Conservation (phyloP, 768 basidiomycete genomes). For the Boletus fagicola region DNA sequence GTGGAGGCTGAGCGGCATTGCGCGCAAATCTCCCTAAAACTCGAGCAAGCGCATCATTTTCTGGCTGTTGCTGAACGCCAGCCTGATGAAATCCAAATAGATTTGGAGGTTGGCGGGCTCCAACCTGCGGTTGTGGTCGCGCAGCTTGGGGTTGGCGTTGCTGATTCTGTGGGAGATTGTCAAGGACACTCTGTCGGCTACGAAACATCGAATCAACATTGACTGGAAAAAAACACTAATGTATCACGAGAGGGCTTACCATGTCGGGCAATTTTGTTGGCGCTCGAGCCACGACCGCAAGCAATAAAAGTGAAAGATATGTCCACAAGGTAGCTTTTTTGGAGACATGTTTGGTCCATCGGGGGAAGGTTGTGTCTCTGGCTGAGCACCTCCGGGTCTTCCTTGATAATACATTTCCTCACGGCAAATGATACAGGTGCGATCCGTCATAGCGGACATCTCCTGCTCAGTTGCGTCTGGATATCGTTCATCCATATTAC, state of each 20-base stretch:
- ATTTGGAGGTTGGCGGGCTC: slow-evolving; percentile 34
- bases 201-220: slow-evolving; percentile 3
- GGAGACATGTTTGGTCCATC: slow-evolving; percentile 93
- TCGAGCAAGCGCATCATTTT: slow-evolving; percentile 39
- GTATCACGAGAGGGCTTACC: slow-evolving; percentile 50
- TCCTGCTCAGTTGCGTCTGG: slow-evolving; percentile 90
- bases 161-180: slow-evolving; percentile 40
- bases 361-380: slow-evolving; percentile 23
- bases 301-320: slow-evolving; percentile 98
- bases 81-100: slow-evolving; percentile 27
- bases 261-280: slow-evolving; percentile 98
- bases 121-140: slow-evolving; percentile 28
- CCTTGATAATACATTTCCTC: slow-evolving; percentile 79
- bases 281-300: slow-evolving; percentile 96
- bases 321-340: slow-evolving; percentile 95
- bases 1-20: slow-evolving; percentile 45
- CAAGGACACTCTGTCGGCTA: slow-evolving; percentile 78
- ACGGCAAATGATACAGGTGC: slow-evolving; percentile 96
- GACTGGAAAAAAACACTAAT: not conserved
- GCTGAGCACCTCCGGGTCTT: slow-evolving; percentile 24
- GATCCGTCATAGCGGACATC: slow-evolving; percentile 75
- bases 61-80: slow-evolving; percentile 36
- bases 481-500: slow-evolving; percentile 95
- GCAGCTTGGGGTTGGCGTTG: slow-evolving; percentile 29
- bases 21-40: slow-evolving; percentile 54